Percentiles rank a stretch among this genome's conserved stretches.
Conservation (phyloP, 2,329 filamentous ascomycete genomes). For the Penicillium fuscoglaucum region DNA sequence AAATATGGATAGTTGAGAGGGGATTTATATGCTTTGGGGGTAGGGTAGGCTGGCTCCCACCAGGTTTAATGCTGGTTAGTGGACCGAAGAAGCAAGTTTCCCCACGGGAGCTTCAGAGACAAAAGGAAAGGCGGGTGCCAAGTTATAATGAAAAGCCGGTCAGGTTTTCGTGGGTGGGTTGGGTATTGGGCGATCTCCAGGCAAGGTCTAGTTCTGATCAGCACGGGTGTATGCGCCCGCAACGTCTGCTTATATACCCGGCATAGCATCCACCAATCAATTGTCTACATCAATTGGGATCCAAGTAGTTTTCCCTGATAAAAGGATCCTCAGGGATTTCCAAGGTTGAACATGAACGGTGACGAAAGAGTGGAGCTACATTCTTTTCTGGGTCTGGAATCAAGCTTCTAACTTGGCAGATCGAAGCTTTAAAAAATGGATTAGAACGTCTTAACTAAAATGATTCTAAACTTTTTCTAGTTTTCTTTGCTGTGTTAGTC, state of each 20-base stretch:
- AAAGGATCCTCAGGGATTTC: background rate
- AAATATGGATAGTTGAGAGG: background rate
- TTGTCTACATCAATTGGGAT: background rate
- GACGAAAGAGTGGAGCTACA: constrained; percentile 8
- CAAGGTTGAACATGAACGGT: background rate
- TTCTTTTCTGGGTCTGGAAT: background rate
- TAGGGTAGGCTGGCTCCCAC: background rate
- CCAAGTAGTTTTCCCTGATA: background rate
- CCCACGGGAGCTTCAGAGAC: background rate
- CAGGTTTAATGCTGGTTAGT: background rate
- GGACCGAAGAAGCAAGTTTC: background rate
- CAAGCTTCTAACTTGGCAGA: background rate
- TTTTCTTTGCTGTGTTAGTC: no score
- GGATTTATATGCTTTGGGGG: background rate
- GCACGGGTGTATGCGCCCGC: background rate
- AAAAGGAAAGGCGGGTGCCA: background rate
- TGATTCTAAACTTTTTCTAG: background rate
- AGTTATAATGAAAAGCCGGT: background rate
- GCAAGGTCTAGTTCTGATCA: background rate
- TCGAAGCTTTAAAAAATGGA: background rate
- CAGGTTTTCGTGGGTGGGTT: background rate
- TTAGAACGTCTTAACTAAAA: no score
- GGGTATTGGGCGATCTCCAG: background rate
- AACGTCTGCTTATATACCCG: background rate
- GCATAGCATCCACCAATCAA: background rate